A percentile compares a stretch with the other conserved stretches of the same genome.
Conservation (phyloP, 83 land plant species). For the Picea abies region DNA sequence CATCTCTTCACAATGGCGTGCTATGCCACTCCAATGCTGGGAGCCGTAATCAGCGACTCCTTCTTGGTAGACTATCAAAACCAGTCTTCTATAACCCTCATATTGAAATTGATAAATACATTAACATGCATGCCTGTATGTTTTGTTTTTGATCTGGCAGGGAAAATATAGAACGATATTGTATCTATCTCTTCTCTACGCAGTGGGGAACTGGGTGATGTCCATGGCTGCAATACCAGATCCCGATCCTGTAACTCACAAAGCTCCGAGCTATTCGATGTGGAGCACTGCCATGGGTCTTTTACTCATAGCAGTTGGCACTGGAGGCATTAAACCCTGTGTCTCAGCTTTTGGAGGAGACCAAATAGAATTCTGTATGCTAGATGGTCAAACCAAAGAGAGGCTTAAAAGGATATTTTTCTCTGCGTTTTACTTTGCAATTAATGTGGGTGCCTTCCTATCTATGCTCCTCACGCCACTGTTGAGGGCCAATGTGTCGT, state of each 20-base stretch:
- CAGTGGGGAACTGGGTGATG: slow-evolving; percentile 42
- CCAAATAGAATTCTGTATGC: slow-evolving; percentile 35
- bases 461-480: slow-evolving; percentile 38
- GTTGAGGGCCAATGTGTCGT: slow-evolving; percentile 30
- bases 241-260: not conserved
- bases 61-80: not conserved
- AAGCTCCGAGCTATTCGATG: slow-evolving; percentile 13
- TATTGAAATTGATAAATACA: too few relatives aligned
- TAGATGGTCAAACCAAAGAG: slow-evolving; percentile 29
- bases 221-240: slow-evolving; percentile 32
- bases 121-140: not conserved
- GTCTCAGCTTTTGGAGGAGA: slow-evolving; percentile 46
- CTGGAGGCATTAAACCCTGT: slow-evolving; percentile 49
- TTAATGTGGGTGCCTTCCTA: slow-evolving; percentile 33
- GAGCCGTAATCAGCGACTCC: slow-evolving; percentile 35
- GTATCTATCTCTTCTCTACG: slow-evolving; percentile 34
- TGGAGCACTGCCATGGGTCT: slow-evolving; percentile 27
- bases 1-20: slow-evolving; percentile 44
- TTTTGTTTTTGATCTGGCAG: slow-evolving; percentile 11
- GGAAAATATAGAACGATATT: slow-evolving; percentile 45
- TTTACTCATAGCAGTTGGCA: slow-evolving; percentile 35
- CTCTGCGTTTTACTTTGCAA: slow-evolving; percentile 39
- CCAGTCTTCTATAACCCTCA: too few relatives aligned
- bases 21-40: slow-evolving; percentile 33
- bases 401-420: slow-evolving; percentile 30